A percentile compares a stretch with the other conserved stretches of the same genome.
Conservation (phyloP, 345 rosid genomes). For the Kandelia obovata region DNA sequence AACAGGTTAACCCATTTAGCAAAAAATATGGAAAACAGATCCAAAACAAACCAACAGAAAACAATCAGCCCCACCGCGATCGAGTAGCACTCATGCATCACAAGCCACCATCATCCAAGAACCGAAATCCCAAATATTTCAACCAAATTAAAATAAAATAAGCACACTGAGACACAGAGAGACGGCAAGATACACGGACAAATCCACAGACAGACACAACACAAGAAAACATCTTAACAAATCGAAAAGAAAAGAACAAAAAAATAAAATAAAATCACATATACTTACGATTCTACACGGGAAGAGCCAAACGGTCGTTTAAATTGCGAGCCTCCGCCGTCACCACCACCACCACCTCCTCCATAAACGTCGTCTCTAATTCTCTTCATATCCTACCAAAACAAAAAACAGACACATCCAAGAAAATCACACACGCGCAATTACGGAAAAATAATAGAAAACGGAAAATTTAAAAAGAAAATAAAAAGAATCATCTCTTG, state of each 20-base stretch:
- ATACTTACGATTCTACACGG: constrained; percentile 77
- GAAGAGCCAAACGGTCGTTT: constrained; percentile 67
- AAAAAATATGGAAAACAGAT: neutral
- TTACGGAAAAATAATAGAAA: neutral
- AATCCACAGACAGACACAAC: no score
- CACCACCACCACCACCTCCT: neutral
- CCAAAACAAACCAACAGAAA: neutral
- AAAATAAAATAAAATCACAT: neutral
- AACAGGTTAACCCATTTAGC: neutral
- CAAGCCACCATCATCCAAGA: neutral
- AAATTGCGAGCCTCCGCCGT: constrained; percentile 48
- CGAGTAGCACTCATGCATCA: neutral
- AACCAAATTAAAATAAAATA: neutral
- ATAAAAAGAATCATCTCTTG: neutral
- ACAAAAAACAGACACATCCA: no score
- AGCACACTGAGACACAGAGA: no score
- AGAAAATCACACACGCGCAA: no score
- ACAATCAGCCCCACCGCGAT: constrained; percentile 4
- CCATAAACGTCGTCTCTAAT: constrained; percentile 51
- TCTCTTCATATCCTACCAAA: constrained; percentile 53
- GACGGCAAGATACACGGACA: no score
- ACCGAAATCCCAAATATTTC: neutral
- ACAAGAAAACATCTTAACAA: no score
- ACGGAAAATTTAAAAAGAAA: neutral
- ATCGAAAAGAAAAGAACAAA: no score